These are phyloP conservation scores for Coprinellus micaceus DNA, from an alignment of 768 basidiomycete genomes.

Conservation along the genomic window DNA sequence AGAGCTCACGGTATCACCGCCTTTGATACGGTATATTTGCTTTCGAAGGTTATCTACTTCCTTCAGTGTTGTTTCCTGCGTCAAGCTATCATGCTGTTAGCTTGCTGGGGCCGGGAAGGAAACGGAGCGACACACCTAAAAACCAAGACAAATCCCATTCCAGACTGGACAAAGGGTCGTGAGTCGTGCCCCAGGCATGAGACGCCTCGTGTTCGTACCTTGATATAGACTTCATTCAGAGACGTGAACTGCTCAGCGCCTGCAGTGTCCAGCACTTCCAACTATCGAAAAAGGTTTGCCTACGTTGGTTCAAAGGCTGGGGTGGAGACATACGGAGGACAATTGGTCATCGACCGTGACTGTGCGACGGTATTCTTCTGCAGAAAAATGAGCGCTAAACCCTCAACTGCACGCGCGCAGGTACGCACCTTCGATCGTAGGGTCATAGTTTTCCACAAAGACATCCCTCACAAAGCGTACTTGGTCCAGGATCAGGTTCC, in stretches of 20 bases:
- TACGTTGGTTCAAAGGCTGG: neutral
- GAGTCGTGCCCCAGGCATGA: slow-evolving; percentile 8
- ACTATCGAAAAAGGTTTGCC: slow-evolving; percentile 33
- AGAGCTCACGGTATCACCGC: slow-evolving; percentile 50
- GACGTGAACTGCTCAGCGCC: slow-evolving; percentile 85
- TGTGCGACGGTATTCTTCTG: slow-evolving; percentile 70
- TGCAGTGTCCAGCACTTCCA: slow-evolving; percentile 80
- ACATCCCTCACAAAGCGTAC: slow-evolving; percentile 71
- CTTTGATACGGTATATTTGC: slow-evolving; percentile 79
- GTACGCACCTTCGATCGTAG: slow-evolving; percentile 73
- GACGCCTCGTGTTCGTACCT: slow-evolving; percentile 38
- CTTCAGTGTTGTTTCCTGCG: slow-evolving; percentile 74
- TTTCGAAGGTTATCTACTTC: slow-evolving; percentile 79
- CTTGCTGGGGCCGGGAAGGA: neutral
- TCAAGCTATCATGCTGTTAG: slow-evolving; percentile 47
- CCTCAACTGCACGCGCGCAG: slow-evolving; percentile 5
- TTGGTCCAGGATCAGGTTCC: slow-evolving; percentile 11
- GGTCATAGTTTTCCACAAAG: slow-evolving; percentile 76
- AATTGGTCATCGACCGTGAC: slow-evolving; percentile 64
- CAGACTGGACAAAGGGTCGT: slow-evolving; percentile 39
- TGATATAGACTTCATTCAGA: slow-evolving; percentile 78
- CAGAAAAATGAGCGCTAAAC: neutral
- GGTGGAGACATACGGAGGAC: slow-evolving; percentile 49
- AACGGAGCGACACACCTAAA: slow-evolving; percentile 52
- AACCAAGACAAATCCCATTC: slow-evolving; percentile 77